Conservation (phyloP, 352 stramenopile genomes). For the Pythium monospermum region DNA sequence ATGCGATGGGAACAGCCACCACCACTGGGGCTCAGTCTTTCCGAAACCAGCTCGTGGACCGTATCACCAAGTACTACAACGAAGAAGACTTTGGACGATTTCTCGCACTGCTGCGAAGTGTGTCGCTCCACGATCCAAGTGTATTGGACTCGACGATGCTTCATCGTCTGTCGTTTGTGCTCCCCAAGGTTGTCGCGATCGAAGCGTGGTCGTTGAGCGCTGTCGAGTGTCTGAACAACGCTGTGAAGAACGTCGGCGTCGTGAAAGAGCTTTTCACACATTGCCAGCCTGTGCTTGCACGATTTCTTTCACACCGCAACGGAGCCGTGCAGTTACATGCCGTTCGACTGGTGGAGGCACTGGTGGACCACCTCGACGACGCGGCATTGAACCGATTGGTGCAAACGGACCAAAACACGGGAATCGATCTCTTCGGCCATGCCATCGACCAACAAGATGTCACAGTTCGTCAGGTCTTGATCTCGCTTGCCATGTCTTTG, state of each 20-base stretch:
- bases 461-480: constrained; percentile 34
- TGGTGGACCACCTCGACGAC: constrained; percentile 31
- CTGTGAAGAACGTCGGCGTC: constrained; percentile 34
- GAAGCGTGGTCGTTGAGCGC: constrained; percentile 56
- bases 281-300: constrained; percentile 35
- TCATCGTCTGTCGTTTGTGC: constrained; percentile 56
- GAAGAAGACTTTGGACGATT: constrained; percentile 68
- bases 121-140: constrained; percentile 46
- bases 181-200: constrained; percentile 50
- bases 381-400: constrained; percentile 27
- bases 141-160: constrained; percentile 71
- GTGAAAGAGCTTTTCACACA: constrained; percentile 42
- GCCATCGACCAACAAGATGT: constrained; percentile 34
- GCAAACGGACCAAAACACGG: constrained; percentile 22
- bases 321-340: constrained; percentile 36
- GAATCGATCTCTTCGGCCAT: constrained; percentile 34
- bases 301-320: constrained; percentile 54
- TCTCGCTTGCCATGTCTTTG: constrained; percentile 33
- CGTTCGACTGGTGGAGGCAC: constrained; percentile 32
- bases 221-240: constrained; percentile 38
- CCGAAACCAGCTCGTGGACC: constrained; percentile 30
- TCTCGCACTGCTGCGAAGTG: constrained; percentile 51
- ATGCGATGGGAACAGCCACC: neutral
- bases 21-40: constrained; percentile 19
- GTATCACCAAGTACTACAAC: constrained; percentile 47